Evolutionary conservation across 225 moss, liverwort and hornwort genomes (phyloP), one percentile per base, ranked within the genome.

Genomic region (Neckera pumila): DNA sequence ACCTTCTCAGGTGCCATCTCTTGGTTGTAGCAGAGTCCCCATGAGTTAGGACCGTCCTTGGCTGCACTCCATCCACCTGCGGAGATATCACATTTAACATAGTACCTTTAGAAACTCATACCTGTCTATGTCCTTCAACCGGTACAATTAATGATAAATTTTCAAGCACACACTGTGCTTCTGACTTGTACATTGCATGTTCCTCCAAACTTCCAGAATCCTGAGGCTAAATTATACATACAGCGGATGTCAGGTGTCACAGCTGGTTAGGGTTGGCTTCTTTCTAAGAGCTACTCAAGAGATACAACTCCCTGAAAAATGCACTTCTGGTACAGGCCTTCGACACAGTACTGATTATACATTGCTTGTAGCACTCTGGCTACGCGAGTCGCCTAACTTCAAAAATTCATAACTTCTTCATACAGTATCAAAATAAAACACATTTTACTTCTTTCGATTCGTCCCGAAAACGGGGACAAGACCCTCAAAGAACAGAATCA

Each of bases 11-110:
- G 96, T 28, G 95, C 93, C 33, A 97, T 90, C 72, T 98, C 97
- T 87, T 97, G 88, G 81, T 93, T 95, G 89, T 95, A 98, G 94
- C 98, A 97, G n/a, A 98, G 92, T 25, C 98, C 98, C 95, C 95
- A 98, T 1, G 92, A 89, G 69, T 95, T 92, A 49, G 97, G 89
- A 27, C 98, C 98, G 86, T 92, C 96, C 83, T 86, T 84, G 33
- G 97, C 94, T 65, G 88, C 89, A 27, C 91, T 92, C 95, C 95
- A 98, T 61, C 98, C 98, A 90, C 98, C 98, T 98, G 94, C 63
- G 69, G 71, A 75, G 20, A 86, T 19, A 38, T 70, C 72, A 80
- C 61, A 70, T 58, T 38, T 36, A 82, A 33, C 40, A 9, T 11
- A 67, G 60, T 28, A 42, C 76, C 36, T 43, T 25, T 14, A 43